Evolutionary conservation across 192 early-diverging fungal species (phyloP), one percentile per base, ranked within the genome.

Genomic region (Entomortierella chlamydospora): DNA sequence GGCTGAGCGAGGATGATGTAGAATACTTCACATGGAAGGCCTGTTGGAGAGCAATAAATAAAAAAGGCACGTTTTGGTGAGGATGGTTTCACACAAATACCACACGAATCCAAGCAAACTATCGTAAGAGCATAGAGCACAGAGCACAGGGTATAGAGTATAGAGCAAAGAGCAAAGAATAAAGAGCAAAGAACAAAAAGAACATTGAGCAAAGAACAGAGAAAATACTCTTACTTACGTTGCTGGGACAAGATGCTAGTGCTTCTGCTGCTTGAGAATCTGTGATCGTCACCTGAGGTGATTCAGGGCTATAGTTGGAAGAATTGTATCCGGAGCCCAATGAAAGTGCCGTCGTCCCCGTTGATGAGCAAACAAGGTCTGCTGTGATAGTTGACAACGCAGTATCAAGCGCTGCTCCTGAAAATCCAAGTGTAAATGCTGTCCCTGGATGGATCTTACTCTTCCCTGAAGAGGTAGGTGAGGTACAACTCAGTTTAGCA

Each of bases 161-260:
- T n/a, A n/a, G n/a, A n/a, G n/a, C n/a, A n/a, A n/a, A n/a, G n/a
- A 37, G 34, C 34, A 37, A 4, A 37, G 34, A 4, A 37, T 7
- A 7, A 11, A 15, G 37, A 39, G 13, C 13, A 10, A 20, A 39
- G n/a, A 11, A 28, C 15, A 47, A 20, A 51, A 10, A 47, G 41
- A 17, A 8, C 23, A 43, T 20, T 37, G 1, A 41, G 30, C 13
- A 67, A 64, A 33, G 26, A 29, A 17, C 22, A 47, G 52, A 54
- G 20, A n/a, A n/a, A n/a, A n/a, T n/a, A n/a, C n/a, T n/a, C n/a
- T n/a, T 34, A 28, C 30, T 67, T 64, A 74, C 72, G 67, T 74
- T 74, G 52, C 13, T 53, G 6, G 72, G 64, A 47, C 72, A 74
- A 7, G 64, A 23, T 61, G 23, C 17, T 17, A 61, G 4, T 9